Evolutionary conservation across 2,329 filamentous ascomycete genomes (phyloP).

Genomic region (Fusarium nanum): DNA sequence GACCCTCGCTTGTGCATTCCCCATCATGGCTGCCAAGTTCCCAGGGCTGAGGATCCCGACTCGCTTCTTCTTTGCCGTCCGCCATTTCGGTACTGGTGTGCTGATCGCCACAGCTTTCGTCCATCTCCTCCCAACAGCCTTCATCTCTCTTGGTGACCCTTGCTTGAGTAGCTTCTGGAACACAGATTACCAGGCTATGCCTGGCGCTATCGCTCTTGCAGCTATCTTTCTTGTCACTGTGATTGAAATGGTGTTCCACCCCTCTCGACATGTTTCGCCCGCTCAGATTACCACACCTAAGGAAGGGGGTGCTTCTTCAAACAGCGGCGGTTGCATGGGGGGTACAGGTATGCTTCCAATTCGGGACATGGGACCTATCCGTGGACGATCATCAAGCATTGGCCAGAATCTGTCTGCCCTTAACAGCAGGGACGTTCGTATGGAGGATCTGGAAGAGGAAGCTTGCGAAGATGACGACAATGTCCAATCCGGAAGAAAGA

Average conservation of each 20-base stretch:
- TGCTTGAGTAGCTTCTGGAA: slow-evolving; percentile 82
- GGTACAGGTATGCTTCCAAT: slow-evolving; percentile 47
- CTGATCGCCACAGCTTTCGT: slow-evolving; percentile 82
- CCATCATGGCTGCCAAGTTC: slow-evolving; percentile 64
- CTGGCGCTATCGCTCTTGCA: slow-evolving; percentile 82
- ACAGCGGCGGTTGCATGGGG: slow-evolving; percentile 43
- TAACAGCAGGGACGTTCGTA: slow-evolving; percentile 38
- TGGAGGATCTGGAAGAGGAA: slow-evolving; percentile 32
- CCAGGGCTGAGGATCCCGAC: slow-evolving; percentile 66
- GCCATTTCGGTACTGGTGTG: slow-evolving; percentile 83
- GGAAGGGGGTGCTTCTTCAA: background rate
- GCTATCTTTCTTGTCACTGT: slow-evolving; percentile 82
- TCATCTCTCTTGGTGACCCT: slow-evolving; percentile 70
- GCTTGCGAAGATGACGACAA: slow-evolving; percentile 30
- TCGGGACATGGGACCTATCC: slow-evolving; percentile 50
- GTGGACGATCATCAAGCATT: slow-evolving; percentile 52
- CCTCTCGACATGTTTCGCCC: slow-evolving; percentile 50
- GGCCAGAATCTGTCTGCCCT: slow-evolving; percentile 50
- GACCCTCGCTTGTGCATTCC: slow-evolving; percentile 63
- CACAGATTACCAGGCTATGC: slow-evolving; percentile 78
- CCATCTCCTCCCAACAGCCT: slow-evolving; percentile 76
- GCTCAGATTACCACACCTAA: slow-evolving; percentile 17
- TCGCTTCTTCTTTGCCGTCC: slow-evolving; percentile 66
- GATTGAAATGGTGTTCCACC: slow-evolving; percentile 77
- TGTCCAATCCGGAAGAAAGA: slow-evolving; percentile 32